Evolutionary conservation across 768 basidiomycete genomes (phyloP).

Genomic region (Rhodotorula babjevae): DNA sequence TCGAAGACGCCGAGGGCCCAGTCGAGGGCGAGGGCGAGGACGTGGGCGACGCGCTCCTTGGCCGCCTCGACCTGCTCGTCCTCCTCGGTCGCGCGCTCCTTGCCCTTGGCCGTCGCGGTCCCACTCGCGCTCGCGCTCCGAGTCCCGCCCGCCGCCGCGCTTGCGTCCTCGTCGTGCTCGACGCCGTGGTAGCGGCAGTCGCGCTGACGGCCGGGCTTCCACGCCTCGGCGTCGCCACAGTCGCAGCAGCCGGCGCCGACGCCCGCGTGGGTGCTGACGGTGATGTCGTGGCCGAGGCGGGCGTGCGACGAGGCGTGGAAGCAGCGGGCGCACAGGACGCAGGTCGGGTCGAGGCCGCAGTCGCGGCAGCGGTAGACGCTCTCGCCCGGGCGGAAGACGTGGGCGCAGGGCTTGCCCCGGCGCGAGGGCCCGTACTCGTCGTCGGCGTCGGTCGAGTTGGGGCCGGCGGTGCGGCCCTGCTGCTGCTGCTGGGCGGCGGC

Average conservation of each 20-base stretch:
- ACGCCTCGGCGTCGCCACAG: conserved; percentile 86
- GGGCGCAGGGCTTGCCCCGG: conserved; percentile 55
- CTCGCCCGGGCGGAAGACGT: conserved; percentile 85
- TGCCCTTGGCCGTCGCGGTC: conserved; percentile 3
- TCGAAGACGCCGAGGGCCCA: conserved; percentile 34
- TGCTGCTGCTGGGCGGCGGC: neutral
- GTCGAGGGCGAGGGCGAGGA: conserved; percentile 23
- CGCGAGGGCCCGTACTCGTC: conserved; percentile 14
- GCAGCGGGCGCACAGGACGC: conserved; percentile 82
- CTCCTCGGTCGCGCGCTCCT: neutral
- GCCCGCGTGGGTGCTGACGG: conserved; percentile 87
- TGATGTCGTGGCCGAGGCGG: conserved; percentile 70
- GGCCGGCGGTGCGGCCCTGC: too few species aligned
- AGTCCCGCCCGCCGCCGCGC: neutral
- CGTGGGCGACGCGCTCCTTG: conserved; percentile 1
- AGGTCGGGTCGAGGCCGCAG: conserved; percentile 82
- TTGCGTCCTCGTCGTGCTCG: neutral
- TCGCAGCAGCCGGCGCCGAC: conserved; percentile 71
- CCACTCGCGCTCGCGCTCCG: too few species aligned
- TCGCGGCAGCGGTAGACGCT: conserved; percentile 93
- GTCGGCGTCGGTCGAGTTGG: neutral
- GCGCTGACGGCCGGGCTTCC: conserved; percentile 65
- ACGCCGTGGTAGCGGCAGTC: conserved; percentile 64
- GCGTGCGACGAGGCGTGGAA: conserved; percentile 82
- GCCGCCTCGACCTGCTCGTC: neutral